Conservation (phyloP, 1,284 basidiomycete species). For the Marasmius fiardii region DNA sequence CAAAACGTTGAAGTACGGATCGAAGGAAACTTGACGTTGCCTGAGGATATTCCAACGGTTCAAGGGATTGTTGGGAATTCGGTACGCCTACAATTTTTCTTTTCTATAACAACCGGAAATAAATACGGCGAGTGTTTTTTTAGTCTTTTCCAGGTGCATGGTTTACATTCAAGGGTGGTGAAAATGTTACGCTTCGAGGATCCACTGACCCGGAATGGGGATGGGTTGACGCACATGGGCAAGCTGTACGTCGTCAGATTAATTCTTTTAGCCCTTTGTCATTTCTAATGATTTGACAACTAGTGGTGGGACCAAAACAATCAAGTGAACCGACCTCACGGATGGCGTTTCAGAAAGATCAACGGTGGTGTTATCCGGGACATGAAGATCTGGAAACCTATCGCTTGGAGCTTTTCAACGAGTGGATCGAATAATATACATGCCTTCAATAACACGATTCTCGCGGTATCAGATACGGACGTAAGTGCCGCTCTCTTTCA, state of each 20-base stretch:
- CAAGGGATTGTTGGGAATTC: constrained; percentile 37
- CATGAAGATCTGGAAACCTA: constrained; percentile 61
- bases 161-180: constrained; percentile 51
- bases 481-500: constrained; percentile 18
- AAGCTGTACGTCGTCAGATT: constrained; percentile 34
- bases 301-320: constrained; percentile 61
- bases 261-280: background rate
- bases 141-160: constrained; percentile 21
- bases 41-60: constrained; percentile 47
- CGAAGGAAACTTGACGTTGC: constrained; percentile 58
- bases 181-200: constrained; percentile 55
- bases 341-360: constrained; percentile 50
- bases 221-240: constrained; percentile 60
- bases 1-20: constrained; percentile 55
- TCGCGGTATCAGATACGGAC: constrained; percentile 43
- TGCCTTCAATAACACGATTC: constrained; percentile 50
- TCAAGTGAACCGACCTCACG: constrained; percentile 54
- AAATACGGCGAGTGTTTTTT: no score
- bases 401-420: constrained; percentile 56
- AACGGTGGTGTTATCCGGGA: constrained; percentile 50
- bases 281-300: background rate
- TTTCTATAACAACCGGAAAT: no score
- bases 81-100: no score
- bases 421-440: constrained; percentile 48
- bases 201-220: constrained; percentile 52